Conservation (phyloP, 1,284 basidiomycete species). For the Malassezia vespertilionis region DNA sequence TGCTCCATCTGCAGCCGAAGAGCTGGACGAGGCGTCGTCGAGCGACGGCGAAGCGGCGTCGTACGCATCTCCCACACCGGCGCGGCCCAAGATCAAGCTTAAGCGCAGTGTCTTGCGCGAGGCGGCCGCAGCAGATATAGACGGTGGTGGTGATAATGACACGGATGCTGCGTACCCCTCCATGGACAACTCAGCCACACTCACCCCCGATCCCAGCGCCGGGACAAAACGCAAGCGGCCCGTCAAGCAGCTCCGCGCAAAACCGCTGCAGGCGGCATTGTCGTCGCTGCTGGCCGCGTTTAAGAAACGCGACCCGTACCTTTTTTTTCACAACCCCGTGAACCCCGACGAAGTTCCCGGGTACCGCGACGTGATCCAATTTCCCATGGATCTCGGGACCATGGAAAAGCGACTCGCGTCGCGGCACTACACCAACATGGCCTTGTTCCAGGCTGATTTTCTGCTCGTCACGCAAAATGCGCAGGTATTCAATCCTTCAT, state of each 20-base stretch:
- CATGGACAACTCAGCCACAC: too few relatives aligned
- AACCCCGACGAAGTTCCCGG: constrained; percentile 58
- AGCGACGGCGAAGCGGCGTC: constrained; percentile 9
- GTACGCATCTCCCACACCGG: not conserved
- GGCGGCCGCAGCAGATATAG: not conserved
- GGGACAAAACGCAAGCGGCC: constrained; percentile 7
- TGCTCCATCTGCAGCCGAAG: not conserved
- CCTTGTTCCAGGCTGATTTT: constrained; percentile 33
- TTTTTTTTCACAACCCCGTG: constrained; percentile 67
- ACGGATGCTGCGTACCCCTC: too few relatives aligned
- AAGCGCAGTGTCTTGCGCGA: too few relatives aligned
- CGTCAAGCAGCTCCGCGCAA: constrained; percentile 14
- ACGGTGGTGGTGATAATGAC: not conserved
- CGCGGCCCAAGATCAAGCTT: constrained; percentile 11
- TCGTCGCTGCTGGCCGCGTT: constrained; percentile 5
- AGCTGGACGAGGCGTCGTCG: not conserved
- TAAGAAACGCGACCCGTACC: constrained; percentile 63
- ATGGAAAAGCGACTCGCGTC: constrained; percentile 52
- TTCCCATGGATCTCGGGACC: constrained; percentile 72
- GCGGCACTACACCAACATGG: constrained; percentile 26
- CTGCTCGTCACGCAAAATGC: constrained; percentile 38
- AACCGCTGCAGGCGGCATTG: constrained; percentile 8
- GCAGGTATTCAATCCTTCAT: constrained; percentile 38
- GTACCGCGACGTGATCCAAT: constrained; percentile 59
- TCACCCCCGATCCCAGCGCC: not conserved